A percentile compares a stretch with the other conserved stretches of the same genome.
Evolutionary conservation across 768 basidiomycete genomes (phyloP).

Genomic region (Suillus discolor): DNA sequence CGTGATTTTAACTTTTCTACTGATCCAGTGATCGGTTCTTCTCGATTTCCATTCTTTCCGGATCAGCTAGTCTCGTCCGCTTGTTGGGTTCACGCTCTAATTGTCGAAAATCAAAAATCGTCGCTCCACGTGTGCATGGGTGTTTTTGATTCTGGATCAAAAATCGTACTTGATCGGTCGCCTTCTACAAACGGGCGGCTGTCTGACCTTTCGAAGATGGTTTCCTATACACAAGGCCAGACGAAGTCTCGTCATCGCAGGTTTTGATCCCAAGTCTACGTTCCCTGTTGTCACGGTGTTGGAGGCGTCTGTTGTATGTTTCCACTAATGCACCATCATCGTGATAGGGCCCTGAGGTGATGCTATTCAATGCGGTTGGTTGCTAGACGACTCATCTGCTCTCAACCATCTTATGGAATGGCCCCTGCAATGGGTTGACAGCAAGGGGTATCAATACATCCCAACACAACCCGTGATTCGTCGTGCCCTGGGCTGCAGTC

Average conservation of each 20-base stretch:
- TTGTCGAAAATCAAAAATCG: neutral
- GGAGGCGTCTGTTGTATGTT: neutral
- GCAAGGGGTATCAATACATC: neutral
- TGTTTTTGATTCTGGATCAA: no score
- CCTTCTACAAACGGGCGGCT: neutral
- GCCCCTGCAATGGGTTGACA: neutral
- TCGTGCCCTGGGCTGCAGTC: neutral
- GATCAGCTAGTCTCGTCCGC: neutral
- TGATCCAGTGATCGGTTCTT: neutral
- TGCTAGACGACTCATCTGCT: neutral
- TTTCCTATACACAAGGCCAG: neutral
- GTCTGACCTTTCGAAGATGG: neutral
- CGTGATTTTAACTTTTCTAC: neutral
- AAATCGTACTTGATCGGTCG: neutral
- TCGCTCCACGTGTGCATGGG: neutral
- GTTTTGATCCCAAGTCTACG: neutral
- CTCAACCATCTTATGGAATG: neutral
- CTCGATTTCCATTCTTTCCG: neutral
- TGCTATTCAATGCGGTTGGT: neutral
- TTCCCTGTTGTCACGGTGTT: neutral
- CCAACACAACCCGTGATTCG: neutral
- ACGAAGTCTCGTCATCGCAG: neutral
- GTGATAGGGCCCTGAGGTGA: neutral
- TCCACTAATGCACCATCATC: neutral
- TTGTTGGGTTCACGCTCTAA: neutral